Conservation (phyloP, 2,329 filamentous ascomycete species). For the Nemania diffusa region DNA sequence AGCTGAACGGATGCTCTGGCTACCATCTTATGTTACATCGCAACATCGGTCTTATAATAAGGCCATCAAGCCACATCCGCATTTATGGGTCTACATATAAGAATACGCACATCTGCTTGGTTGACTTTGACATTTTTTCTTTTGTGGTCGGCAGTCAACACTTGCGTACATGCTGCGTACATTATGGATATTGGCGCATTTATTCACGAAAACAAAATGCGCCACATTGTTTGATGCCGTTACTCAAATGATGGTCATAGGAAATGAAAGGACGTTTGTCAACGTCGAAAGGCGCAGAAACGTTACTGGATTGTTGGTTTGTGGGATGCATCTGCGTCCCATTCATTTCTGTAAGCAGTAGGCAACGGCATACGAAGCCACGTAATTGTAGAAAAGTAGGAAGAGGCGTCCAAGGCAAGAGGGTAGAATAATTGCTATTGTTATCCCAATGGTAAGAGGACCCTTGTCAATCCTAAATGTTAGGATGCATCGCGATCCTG, state of each 20-base stretch:
- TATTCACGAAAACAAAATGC: background rate
- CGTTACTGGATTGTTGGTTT: background rate
- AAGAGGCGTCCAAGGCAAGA: background rate
- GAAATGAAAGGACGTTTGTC: background rate
- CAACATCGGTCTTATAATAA: background rate
- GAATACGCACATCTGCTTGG: background rate
- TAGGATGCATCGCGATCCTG: background rate
- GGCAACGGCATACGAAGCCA: background rate
- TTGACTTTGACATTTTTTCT: background rate
- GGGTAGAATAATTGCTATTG: background rate
- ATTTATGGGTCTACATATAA: background rate
- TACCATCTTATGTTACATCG: background rate
- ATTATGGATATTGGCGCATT: background rate
- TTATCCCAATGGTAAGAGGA: too few species aligned
- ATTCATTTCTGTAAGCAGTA: background rate
- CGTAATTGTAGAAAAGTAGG: background rate
- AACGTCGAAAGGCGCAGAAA: background rate
- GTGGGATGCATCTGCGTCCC: background rate
- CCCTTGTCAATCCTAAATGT: background rate
- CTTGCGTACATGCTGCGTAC: too few species aligned
- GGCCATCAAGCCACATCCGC: background rate
- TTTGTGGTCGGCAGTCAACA: background rate
- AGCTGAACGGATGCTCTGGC: conserved; percentile 5
- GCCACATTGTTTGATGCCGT: background rate
- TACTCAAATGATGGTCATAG: background rate